phyloP scores from a whole-genome alignment of 2,329 filamentous ascomycete species.

The Xylariaceae sp. region DNA sequence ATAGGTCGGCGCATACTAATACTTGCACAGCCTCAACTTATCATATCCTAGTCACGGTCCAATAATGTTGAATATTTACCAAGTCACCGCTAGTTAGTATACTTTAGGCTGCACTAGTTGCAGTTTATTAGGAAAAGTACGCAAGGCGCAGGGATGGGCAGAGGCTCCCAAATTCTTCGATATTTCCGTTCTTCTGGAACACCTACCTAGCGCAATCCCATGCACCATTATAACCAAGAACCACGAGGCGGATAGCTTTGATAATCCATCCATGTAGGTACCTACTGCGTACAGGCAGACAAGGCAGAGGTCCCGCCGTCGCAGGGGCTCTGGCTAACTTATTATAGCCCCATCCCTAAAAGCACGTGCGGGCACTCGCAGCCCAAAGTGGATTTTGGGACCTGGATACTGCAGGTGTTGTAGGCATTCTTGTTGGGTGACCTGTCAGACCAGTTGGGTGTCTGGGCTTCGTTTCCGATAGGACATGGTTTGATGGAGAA shows the following conservation, averaged over 20 bases:
- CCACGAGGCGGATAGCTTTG: neutral
- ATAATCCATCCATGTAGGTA: neutral
- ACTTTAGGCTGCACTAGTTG: neutral
- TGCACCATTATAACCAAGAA: constrained; percentile 5
- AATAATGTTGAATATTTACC: constrained; percentile 11
- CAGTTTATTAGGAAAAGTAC: constrained; percentile 2
- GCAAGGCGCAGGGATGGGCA: constrained; percentile 21
- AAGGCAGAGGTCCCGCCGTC: neutral
- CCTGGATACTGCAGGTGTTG: constrained; percentile 4
- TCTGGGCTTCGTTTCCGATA: constrained; percentile 23
- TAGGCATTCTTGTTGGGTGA: constrained; percentile 16
- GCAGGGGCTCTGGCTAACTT: neutral
- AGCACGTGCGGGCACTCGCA: constrained; percentile 32
- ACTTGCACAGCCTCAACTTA: no score
- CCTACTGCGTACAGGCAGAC: neutral
- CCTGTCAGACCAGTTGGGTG: constrained; percentile 21
- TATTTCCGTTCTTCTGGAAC: neutral
- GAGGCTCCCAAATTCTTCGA: neutral
- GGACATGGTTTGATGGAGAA: constrained; percentile 13
- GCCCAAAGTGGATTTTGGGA: constrained; percentile 29
- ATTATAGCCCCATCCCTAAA: constrained; percentile 20
- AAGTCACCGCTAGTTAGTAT: constrained; percentile 26
- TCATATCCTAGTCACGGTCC: no score
- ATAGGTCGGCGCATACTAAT: no score
- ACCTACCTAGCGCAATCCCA: constrained; percentile 9